Conservation (phyloP, 352 stramenopile species). For the Phytophthora agathidicida region DNA sequence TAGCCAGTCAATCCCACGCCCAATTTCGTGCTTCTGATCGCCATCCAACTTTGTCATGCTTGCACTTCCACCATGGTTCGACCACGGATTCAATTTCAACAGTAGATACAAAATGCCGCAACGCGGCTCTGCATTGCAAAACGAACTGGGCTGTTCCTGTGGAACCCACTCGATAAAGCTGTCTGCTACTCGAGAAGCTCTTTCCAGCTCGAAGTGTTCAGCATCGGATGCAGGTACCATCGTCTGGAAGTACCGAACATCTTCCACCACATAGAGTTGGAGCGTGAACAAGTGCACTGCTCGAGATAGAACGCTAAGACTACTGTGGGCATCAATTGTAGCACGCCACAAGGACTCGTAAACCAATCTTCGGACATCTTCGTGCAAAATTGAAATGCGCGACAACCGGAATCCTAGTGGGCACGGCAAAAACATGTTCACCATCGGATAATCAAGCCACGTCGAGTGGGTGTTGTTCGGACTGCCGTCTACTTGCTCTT, state of each 20-base stretch:
- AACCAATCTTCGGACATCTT: conserved; percentile 58
- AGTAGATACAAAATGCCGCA: conserved; percentile 59
- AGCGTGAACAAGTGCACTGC: conserved; percentile 83
- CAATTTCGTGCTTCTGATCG: conserved; percentile 86
- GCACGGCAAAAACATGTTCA: conserved; percentile 83
- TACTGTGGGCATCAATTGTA: conserved; percentile 59
- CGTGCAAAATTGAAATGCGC: conserved; percentile 70
- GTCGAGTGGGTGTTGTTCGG: conserved; percentile 73
- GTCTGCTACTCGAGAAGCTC: conserved; percentile 50
- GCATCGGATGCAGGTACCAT: conserved; percentile 47
- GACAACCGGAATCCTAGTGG: conserved; percentile 59
- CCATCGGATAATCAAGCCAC: conserved; percentile 83
- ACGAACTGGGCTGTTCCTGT: conserved; percentile 45
- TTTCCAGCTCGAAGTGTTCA: conserved; percentile 48
- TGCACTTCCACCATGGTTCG: conserved; percentile 50
- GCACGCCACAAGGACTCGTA: conserved; percentile 78
- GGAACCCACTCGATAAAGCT: conserved; percentile 69
- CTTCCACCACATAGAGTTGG: conserved; percentile 84
- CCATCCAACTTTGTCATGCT: conserved; percentile 73
- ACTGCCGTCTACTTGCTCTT: conserved; percentile 62
- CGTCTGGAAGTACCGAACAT: conserved; percentile 68
- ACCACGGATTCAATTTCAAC: conserved; percentile 81
- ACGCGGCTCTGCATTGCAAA: conserved; percentile 36
- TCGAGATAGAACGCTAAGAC: conserved; percentile 69
- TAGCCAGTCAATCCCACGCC: conserved; percentile 79